Evolutionary conservation across 495 filamentous ascomycete genomes (phyloP), one percentile per base, ranked within the genome.

Genomic region (Penicillium desertorum): DNA sequence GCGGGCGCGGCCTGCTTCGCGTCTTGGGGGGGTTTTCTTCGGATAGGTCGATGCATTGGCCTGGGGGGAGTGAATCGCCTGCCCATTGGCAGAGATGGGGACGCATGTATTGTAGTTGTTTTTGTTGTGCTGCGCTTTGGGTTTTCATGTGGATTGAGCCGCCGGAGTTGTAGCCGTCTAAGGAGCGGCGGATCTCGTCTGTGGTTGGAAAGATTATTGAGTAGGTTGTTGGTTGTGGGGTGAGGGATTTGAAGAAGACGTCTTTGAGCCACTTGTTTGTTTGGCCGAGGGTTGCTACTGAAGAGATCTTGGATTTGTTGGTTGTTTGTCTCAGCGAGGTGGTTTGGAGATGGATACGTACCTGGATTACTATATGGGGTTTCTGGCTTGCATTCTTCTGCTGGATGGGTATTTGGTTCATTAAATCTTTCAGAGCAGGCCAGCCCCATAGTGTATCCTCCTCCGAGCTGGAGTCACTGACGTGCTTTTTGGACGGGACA

Each of bases 101-200:
- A 34, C 74, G 76, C 51, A 97, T 64, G 58, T 92, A 94, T 45
- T 78, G 76, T 0, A 96, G 76, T 68, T 96, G 92, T 58, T 88
- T 90, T 42, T 76, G 69, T 54, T 96, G 91, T 5, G 83, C 69
- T 2, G 79, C 63, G 3, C 84, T 87, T 58, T 88, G 80, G 5
- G 83, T 85, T 58, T 89, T 91, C 69, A 85, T 88, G 60, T 96
- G 92, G 55, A 97, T 94, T 0, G 90, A 92, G 3, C 76, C 80
- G 6, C 92, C 92, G 1, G 88, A 88, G 5, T 42, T 66, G 62
- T 96, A 96, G 4, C 92, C 92, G 63, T 91, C 87, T 11, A 96
- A 61, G 4, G 86, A 92, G 45, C 78, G 74, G n/a, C 89, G 83
- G 59, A 96, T 89, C 61, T 94, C 89, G 36, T 86, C 78, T 0